Base-by-base conservation (phyloP, 2,329 filamentous ascomycete genomes). In the Furcasterigmium sp. region DNA sequence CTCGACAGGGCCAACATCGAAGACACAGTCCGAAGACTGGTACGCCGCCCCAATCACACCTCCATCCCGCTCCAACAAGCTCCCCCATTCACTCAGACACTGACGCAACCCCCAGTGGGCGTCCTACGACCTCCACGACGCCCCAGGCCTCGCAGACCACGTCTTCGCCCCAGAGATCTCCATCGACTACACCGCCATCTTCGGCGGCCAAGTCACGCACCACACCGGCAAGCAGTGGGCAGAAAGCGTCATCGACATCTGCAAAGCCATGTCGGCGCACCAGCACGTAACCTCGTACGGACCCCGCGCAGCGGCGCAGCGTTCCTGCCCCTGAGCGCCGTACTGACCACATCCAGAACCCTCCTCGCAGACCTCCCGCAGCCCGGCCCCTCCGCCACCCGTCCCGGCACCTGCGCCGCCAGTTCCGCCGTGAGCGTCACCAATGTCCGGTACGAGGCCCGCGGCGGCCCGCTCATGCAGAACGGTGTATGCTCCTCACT, bases 1-100 rank as follows among this genome's bases (percentile, higher is more conserved):
- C 54, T 63, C 15, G 58, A 61, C 47, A 51, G 53, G 29, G 54
- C 58, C 21, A 61, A 62, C 44, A 54, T 62, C 37, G 52, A 60
- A 8, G 58, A 61, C 36, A 57, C 54, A 1, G 44, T 60, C 4
- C 45, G 37, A 26, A 55, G 53, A 21, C 45, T 60, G 21, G 58
- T 26, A 26, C 11, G 23, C 11, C 11, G 7, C 11, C 23, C 7
- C 7, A n/a, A n/a, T n/a, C n/a, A n/a, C n/a, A n/a, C n/a, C n/a
- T 60, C 47, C 39, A 45, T 44, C 5, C 10, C 37, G 21, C 15
- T 10, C 6, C 4, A 8, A 8, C 9, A 13, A 13, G n/a, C 9
- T 21, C 17, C 29, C 17, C 9, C 3, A 10, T 26, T 15, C 13
- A n/a, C n/a, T n/a, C n/a, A 15, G 11, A 17, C 9, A 7, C 5